Conservation (phyloP, 257 asterid species). For the Solanum stenotomum region DNA sequence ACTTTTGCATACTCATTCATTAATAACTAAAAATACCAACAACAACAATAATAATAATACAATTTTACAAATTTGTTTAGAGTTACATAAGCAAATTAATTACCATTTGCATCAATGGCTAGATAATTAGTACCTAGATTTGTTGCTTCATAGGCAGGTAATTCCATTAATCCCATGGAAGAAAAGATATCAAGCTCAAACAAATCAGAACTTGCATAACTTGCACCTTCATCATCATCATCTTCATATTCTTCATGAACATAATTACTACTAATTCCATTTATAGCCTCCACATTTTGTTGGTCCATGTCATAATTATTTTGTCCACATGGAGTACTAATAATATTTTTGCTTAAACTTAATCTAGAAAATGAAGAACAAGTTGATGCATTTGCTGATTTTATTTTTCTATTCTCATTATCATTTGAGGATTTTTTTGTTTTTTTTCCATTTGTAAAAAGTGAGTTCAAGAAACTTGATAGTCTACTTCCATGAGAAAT, state of each 20-base stretch:
- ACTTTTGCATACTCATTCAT: neutral
- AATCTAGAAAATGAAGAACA: neutral
- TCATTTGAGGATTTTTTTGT: constrained; percentile 18
- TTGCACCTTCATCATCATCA: constrained; percentile 43
- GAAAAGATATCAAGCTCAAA: constrained; percentile 72
- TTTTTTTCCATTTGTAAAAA: constrained; percentile 44
- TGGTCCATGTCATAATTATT: neutral
- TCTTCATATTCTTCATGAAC: neutral
- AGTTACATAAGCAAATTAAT: constrained; percentile 13
- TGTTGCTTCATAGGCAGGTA: constrained; percentile 76
- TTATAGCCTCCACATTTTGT: neutral
- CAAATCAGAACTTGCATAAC: constrained; percentile 73
- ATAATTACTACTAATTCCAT: neutral
- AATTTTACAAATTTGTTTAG: neutral
- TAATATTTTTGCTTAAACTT: too few relatives aligned
- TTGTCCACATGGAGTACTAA: neutral
- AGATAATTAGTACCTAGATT: constrained; percentile 18
- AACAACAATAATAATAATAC: too few relatives aligned
- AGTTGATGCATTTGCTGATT: constrained; percentile 14
- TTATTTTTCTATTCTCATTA: neutral
- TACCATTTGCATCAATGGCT: neutral
- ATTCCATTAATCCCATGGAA: constrained; percentile 51
- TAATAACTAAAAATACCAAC: neutral
- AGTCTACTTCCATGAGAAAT: constrained; percentile 73
- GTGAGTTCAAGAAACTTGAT: constrained; percentile 63